Base-by-base conservation (phyloP, 208 protist genomes). In the Zelonia costaricensis region DNA sequence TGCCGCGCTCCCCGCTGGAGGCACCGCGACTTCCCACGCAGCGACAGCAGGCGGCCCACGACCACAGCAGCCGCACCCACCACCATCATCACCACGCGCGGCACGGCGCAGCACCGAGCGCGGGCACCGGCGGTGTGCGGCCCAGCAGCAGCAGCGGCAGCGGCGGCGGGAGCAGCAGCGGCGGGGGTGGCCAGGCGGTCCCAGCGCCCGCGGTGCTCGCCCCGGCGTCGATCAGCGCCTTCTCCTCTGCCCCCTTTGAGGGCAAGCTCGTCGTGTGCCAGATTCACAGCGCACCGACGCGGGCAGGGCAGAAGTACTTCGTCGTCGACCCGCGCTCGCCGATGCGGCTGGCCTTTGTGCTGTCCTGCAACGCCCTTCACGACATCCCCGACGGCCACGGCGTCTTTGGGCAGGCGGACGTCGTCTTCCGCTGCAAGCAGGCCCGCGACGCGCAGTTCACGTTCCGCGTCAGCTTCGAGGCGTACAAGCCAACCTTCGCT, bases 351-450 rank as follows among this genome's bases (percentile, higher is more conserved):
- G 81, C 78, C 13, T 90, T 96, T 64, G 51, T 93, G 7, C 73
- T 93, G 18, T 64, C 61, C 13, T 92, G 81, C 66, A 74, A 52
- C 28, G 57, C 57, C 2, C 67, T 86, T 51, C 70, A 70, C 22
- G 65, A 76, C 16, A 54, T 73, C n/a, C 66, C 71, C 48, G 45
- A 78, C 36, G 52, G 66, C 25, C 76, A 82, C 47, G 56, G 62
- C 43, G 81, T 86, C 10, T 45, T 44, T 43, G 84, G 86, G 5
- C 79, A 89, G 57, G 77, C 76, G 4, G 90, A 92, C 38, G 83
- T 96, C 3, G 76, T 92, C n/a, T 62, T 96, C 31, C 86, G 82
- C 57, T 96, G 90, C 73, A 92, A 88, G 59, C 84, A 93, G 64
- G 85, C 83, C 10, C 84, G 90, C 18, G 90, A 93, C 52, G 76